Evolutionary conservation across 805 yeast species (phyloP).

Genomic region (Ogataea paradorogensis): DNA sequence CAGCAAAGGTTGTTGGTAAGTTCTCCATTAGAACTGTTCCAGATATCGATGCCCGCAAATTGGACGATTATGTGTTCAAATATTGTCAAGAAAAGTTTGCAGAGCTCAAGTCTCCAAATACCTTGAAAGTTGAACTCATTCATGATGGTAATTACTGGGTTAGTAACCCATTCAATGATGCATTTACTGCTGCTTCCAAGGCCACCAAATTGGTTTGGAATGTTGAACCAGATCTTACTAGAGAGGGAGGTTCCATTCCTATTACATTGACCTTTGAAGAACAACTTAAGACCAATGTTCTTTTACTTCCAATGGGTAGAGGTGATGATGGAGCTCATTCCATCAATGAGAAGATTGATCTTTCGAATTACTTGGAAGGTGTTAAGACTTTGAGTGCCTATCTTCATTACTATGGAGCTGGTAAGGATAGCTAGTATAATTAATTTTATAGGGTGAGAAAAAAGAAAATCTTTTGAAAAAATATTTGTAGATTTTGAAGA

Average conservation of each 20-base stretch:
- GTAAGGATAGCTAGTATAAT: conserved; percentile 10
- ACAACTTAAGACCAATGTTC: conserved; percentile 77
- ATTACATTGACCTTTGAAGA: conserved; percentile 92
- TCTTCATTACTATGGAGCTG: conserved; percentile 70
- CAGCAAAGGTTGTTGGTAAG: conserved; percentile 90
- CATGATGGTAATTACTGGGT: conserved; percentile 98
- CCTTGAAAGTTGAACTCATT: conserved; percentile 64
- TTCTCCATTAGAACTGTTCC: conserved; percentile 98
- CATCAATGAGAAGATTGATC: conserved; percentile 89
- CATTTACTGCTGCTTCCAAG: conserved; percentile 88
- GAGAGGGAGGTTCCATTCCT: conserved; percentile 99
- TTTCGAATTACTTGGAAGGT: conserved; percentile 88
- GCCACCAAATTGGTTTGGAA: conserved; percentile 96
- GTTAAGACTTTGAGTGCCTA: conserved; percentile 91
- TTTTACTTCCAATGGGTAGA: conserved; percentile 94
- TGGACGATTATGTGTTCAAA: conserved; percentile 73
- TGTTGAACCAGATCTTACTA: conserved; percentile 91
- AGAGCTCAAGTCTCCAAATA: conserved; percentile 74
- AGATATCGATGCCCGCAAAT: conserved; percentile 74
- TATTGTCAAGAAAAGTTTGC: conserved; percentile 66
- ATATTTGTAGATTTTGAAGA: background rate
- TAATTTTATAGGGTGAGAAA: background rate
- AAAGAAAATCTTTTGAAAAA: background rate
- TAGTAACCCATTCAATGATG: conserved; percentile 86
- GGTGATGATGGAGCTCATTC: conserved; percentile 99